Conservation (phyloP, 2,329 filamentous ascomycete genomes). For the Shiraia bambusicola region DNA sequence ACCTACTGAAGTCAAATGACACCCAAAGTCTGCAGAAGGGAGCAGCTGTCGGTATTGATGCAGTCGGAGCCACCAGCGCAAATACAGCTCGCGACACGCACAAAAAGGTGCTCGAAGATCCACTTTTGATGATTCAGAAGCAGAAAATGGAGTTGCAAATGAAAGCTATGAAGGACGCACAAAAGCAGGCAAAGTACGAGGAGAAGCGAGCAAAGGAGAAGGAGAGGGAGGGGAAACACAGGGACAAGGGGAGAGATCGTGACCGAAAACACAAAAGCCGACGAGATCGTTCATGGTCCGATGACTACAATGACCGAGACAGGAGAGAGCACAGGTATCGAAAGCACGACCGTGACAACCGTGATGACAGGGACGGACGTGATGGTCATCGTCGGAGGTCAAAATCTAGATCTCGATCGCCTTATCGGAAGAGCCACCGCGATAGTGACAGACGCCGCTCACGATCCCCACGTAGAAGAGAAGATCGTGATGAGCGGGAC, state of each 20-base stretch:
- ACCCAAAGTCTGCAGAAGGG: conserved; percentile 74
- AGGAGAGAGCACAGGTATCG: conserved; percentile 33
- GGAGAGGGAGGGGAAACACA: conserved; percentile 53
- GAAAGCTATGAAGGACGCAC: conserved; percentile 61
- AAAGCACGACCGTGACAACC: conserved; percentile 25
- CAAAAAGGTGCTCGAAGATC: conserved; percentile 85
- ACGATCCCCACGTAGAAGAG: conserved; percentile 16
- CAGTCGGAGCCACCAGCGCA: conserved; percentile 61
- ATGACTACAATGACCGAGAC: conserved; percentile 29
- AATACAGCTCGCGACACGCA: conserved; percentile 79
- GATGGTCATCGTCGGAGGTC: conserved; percentile 25
- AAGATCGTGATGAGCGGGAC: conserved; percentile 19
- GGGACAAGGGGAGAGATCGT: conserved; percentile 37
- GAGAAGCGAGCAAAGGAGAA: conserved; percentile 39
- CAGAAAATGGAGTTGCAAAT: conserved; percentile 67
- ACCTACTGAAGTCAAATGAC: conserved; percentile 71
- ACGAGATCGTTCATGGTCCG: conserved; percentile 39
- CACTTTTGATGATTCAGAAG: conserved; percentile 87
- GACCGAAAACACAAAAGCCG: conserved; percentile 29
- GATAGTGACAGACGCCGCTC: conserved; percentile 17
- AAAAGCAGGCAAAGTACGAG: conserved; percentile 42
- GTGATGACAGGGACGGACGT: conserved; percentile 17
- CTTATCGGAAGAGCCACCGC: conserved; percentile 23
- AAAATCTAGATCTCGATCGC: conserved; percentile 24
- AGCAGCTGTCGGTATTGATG: conserved; percentile 43